Evolutionary conservation across 129 eudicot species (phyloP).

Genomic region (sunflower (Helianthus annuus)): HanXRQr2.0-SUNRISE NC_035448.2:59604977-59605476

Average conservation of each 20-base stretch:
- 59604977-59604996: constrained; percentile 92
- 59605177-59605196: constrained; percentile 95
- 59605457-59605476: constrained; percentile 19
- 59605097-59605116: constrained; percentile 95
- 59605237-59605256: constrained; percentile 96
- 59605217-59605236: constrained; percentile 99
- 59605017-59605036: neutral
- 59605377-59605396: constrained; percentile 96
- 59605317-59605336: constrained; percentile 98
- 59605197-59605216: constrained; percentile 98
- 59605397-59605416: constrained; percentile 90
- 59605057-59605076: constrained; percentile 1
- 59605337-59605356: constrained; percentile 98
- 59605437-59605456: constrained; percentile 14
- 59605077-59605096: constrained; percentile 51
- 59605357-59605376: constrained; percentile 99
- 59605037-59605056: constrained; percentile 1
- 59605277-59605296: constrained; percentile 96
- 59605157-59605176: constrained; percentile 85
- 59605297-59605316: constrained; percentile 89
- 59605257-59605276: constrained; percentile 98
- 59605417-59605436: constrained; percentile 13
- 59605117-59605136: constrained; percentile 89
- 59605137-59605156: constrained; percentile 95
- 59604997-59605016: constrained; percentile 87